Base-by-base conservation (phyloP, 2,329 filamentous ascomycete species). In the Rutstroemia sp. region DNA sequence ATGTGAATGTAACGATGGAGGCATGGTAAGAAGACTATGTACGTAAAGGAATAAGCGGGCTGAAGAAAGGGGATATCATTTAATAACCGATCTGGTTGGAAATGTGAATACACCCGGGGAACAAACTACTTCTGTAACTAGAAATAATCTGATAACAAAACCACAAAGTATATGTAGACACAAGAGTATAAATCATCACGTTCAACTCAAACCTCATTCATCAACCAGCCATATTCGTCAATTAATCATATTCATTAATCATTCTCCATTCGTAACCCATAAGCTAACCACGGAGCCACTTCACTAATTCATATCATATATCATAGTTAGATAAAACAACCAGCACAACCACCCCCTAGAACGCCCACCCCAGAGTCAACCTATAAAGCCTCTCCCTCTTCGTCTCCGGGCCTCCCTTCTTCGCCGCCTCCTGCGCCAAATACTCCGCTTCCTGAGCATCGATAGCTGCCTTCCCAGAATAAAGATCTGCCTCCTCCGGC, bases 381-480 rank as follows among this genome's bases (percentile, higher is more conserved):
- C 58, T 54, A 51, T 59, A 59, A 2, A 59, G 19, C 16, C 48
- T 55, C 51, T 59, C 58, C 25, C 21, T 16, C 42, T 50, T 59
- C 0, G 55, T 58, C 38, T 59, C 57, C 16, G 41, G 58, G 12
- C 58, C 60, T 17, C 52, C 52, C 8, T 56, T 55, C 48, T 50
- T 64, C 50, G 41, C 56, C 47, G 46, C 54, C 51, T 68, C 61
- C 34, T 45, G 51, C 12, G 64, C 67, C 14, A 67, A 37, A 51
- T 63, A 65, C 49, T 67, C 64, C 48, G 76, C 76, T 67, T 86
- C 82, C 59, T 85, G 80, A 5, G 77, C 74, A 68, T 84, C 82
- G 59, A 84, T 83, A 57, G 73, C 73, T 34, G 78, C 79, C 68
- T 84, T 85, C 41, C 81, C 82, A 6, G 73, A 73, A 67, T 73